phyloP scores from a whole-genome alignment of 257 asterid species.

The Schizonepeta tenuifolia region DNA sequence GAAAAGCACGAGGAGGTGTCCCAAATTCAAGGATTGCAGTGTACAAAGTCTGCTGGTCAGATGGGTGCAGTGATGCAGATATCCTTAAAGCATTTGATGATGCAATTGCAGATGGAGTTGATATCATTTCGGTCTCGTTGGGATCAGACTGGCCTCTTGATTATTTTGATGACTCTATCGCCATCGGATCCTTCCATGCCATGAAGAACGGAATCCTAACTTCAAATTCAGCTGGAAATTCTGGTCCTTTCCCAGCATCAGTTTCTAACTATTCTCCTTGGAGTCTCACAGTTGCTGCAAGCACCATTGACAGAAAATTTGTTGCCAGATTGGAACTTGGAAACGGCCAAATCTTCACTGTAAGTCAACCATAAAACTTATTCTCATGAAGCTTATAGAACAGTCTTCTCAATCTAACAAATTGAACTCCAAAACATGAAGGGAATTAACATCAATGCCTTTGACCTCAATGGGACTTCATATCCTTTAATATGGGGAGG shows the following conservation, averaged over 20 bases:
- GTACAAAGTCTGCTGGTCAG: conserved; percentile 62
- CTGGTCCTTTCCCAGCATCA: conserved; percentile 54
- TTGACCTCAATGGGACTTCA: conserved; percentile 45
- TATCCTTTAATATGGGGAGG: conserved; percentile 79
- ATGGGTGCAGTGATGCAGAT: conserved; percentile 52
- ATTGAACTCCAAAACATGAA: conserved; percentile 27
- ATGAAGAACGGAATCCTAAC: conserved; percentile 71
- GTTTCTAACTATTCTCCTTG: conserved; percentile 58
- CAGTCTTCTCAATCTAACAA: neutral
- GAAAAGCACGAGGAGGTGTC: conserved; percentile 64
- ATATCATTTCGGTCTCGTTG: conserved; percentile 61
- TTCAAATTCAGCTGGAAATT: conserved; percentile 64
- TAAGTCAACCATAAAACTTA: conserved; percentile 25
- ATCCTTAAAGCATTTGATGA: conserved; percentile 74
- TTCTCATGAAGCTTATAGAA: too few species aligned
- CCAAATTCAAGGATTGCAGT: conserved; percentile 56
- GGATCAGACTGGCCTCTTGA: conserved; percentile 48
- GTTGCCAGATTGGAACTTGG: conserved; percentile 60
- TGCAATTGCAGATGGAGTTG: conserved; percentile 79
- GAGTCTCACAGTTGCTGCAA: conserved; percentile 73
- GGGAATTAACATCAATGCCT: conserved; percentile 67
- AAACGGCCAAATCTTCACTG: conserved; percentile 49
- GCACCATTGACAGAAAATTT: conserved; percentile 62
- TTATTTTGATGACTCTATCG: conserved; percentile 64
- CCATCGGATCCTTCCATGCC: conserved; percentile 79